Conservation (phyloP, 2,329 filamentous ascomycete species). For the Colletotrichum tofieldiae region DNA sequence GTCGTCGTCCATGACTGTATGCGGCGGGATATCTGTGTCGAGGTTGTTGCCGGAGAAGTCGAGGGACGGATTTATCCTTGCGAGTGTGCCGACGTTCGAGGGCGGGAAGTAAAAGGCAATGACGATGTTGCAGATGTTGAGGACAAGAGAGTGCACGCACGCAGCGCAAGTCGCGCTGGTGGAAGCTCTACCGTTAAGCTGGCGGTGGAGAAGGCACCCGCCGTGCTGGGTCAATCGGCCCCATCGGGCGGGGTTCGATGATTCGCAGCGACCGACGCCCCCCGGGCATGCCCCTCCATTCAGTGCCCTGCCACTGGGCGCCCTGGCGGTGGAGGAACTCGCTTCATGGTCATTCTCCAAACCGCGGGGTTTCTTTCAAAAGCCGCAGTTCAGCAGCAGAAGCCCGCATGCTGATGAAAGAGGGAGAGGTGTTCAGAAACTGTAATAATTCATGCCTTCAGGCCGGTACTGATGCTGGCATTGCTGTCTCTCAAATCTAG, state of each 20-base stretch:
- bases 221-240: background rate
- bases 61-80: background rate
- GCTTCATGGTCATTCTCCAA: background rate
- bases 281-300: too few species aligned
- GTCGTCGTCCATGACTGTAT: constrained; percentile 64
- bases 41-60: constrained; percentile 1
- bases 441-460: background rate
- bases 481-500: background rate
- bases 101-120: background rate
- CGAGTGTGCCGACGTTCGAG: background rate
- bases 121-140: constrained; percentile 1
- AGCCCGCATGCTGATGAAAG: background rate
- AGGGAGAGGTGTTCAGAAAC: too few species aligned
- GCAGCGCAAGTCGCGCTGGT: background rate
- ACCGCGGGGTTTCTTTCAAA: background rate
- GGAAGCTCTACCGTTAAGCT: background rate
- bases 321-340: background rate
- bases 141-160: background rate
- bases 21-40: background rate
- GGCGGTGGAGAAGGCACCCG: background rate
- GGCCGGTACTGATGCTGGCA: background rate
- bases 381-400: background rate
- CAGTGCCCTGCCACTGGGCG: background rate
- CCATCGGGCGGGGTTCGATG: background rate
- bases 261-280: background rate